Evolutionary conservation across 257 asterid genomes (phyloP), one percentile per base, ranked within the genome.

Genomic region (Mitragyna speciosa): DNA sequence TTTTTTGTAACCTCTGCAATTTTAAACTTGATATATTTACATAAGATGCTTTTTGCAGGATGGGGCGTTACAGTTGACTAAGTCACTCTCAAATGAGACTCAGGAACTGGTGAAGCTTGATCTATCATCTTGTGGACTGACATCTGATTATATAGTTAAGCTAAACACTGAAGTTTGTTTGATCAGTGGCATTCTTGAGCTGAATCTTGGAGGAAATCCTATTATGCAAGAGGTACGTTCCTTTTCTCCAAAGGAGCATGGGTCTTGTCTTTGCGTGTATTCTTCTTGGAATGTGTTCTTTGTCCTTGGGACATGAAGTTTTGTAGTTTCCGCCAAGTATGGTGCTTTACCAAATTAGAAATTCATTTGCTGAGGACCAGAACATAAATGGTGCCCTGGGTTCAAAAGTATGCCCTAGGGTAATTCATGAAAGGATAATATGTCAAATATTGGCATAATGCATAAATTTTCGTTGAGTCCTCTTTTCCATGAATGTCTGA

Each of bases 161-260:
- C 88, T 90, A 82, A 87, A 86, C 82, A 78, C 80, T 75, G 97
- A 90, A 84, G 82, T 83, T 76, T 81, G 91, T 78, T 77, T 89
- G 78, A 52, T 88, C 54, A 80, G 81, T 84, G 82, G 92, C 52
- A 81, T 96, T 79, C 85, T 89, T 66, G 98, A 96, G 87, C 86
- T 96, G 87, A 92, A 96, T 86, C 91, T 96, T 77, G 91, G 91
- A 79, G 97, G 97, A 83, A 95, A 95, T 89, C 88, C 92, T 30
- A 76, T 91, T 85, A 82, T 76, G 90, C 84, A 80, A 83, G 94
- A 96, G 99, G 99, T 95, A 71, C 75, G 90, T 70, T 56, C 74
- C 77, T 69, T 85, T 82, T 85, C 63, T 70, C 39, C 52, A 41
- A 19, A 72, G 66, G 54, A 74, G 70, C 59, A 20, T 63, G 72